These are phyloP conservation scores for Groenewaldozyma auringiensis DNA, from an alignment of 1,139 yeast species.

Conservation along the genomic window DNA sequence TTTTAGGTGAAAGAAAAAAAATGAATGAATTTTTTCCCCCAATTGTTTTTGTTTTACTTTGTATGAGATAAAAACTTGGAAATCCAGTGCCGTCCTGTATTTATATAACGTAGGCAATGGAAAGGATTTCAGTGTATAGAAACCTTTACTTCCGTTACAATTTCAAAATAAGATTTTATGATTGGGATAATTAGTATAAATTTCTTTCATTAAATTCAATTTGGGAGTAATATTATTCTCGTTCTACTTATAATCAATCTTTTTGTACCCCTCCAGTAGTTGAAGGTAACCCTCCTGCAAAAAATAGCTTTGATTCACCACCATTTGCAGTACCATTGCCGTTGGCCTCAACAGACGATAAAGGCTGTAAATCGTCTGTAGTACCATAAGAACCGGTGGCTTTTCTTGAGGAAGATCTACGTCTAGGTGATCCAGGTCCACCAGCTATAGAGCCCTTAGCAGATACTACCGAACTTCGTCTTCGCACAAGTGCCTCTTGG, in stretches of 20 bases:
- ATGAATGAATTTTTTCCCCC: no score
- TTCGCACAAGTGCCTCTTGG: constrained; percentile 20
- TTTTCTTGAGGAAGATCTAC: constrained; percentile 18
- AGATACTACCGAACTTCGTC: constrained; percentile 27
- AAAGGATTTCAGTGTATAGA: no score
- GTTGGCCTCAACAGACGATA: constrained; percentile 17
- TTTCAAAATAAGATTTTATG: not conserved
- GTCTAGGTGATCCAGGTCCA: constrained; percentile 9
- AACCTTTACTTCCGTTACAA: no score
- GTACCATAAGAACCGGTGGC: constrained; percentile 33
- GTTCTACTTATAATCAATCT: not conserved
- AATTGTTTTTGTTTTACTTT: no score
- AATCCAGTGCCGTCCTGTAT: no score
- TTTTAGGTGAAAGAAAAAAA: no score
- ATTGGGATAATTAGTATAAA: not conserved
- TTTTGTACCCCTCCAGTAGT: constrained; percentile 24
- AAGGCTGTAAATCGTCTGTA: constrained; percentile 21
- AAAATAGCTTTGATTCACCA: constrained; percentile 23
- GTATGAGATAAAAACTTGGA: no score
- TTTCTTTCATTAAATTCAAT: no score
- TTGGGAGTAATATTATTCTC: not conserved
- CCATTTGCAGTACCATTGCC: constrained; percentile 5
- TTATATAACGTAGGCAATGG: no score
- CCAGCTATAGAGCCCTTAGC: not conserved
- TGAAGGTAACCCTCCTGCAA: constrained; percentile 30